Conservation (phyloP, 2,329 filamentous ascomycete species). For the Zalaria sp. region DNA sequence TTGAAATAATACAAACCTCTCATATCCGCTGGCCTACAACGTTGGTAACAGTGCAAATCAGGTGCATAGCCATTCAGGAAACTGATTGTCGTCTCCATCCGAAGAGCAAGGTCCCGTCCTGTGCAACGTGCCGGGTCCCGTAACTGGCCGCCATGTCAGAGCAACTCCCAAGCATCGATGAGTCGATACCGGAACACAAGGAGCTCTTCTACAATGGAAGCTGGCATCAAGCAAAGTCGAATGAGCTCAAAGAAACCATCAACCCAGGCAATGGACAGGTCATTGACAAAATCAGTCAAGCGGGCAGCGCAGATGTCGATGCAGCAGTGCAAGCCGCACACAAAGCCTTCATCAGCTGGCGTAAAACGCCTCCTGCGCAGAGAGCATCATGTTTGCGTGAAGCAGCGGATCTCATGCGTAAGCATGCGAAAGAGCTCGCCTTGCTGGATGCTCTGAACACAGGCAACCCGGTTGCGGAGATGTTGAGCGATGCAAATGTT, state of each 20-base stretch:
- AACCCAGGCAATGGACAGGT: slow-evolving; percentile 35
- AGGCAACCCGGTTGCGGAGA: slow-evolving; percentile 13
- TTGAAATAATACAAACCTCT: no score
- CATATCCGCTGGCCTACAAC: no score
- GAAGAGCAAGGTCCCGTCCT: no score
- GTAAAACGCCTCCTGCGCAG: slow-evolving; percentile 25
- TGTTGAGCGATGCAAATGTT: slow-evolving; percentile 11
- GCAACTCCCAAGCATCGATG: slow-evolving; percentile 3
- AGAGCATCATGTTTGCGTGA: slow-evolving; percentile 32
- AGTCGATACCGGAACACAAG: slow-evolving; percentile 9
- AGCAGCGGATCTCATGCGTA: slow-evolving; percentile 7
- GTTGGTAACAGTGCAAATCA: no score
- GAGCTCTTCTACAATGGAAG: slow-evolving; percentile 12
- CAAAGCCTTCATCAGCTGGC: slow-evolving; percentile 44
- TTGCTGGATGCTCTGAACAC: slow-evolving; percentile 10
- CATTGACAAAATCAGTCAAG: slow-evolving; percentile 33
- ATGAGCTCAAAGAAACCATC: slow-evolving; percentile 11
- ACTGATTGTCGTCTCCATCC: no score
- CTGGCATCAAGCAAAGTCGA: slow-evolving; percentile 10
- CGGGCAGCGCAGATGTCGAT: slow-evolving; percentile 45
- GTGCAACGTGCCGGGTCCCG: no score
- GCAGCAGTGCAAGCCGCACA: slow-evolving; percentile 44
- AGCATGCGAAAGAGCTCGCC: slow-evolving; percentile 6
- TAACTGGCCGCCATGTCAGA: no score
- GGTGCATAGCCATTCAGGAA: no score